Conservation (phyloP, 2,329 filamentous ascomycete genomes). For the Daldinia sp. region DNA sequence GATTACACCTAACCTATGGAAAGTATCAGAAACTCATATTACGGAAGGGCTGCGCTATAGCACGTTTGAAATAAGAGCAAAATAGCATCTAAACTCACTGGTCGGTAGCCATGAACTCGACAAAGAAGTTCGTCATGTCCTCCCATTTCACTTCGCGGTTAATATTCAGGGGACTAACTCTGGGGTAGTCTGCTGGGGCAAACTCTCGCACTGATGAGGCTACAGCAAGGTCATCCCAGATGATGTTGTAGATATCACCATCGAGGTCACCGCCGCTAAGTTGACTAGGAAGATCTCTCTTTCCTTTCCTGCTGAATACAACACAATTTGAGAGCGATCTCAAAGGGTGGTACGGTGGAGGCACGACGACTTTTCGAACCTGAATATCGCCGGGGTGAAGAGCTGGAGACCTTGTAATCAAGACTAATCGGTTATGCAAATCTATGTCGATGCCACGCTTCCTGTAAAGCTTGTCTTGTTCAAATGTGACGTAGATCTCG, state of each 20-base stretch:
- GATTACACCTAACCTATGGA: slow-evolving; percentile 56
- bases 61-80: neutral
- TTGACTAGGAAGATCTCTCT: slow-evolving; percentile 78
- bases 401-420: slow-evolving; percentile 82
- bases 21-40: slow-evolving; percentile 3
- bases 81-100: slow-evolving; percentile 36
- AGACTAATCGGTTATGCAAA: slow-evolving; percentile 54
- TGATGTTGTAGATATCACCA: slow-evolving; percentile 82
- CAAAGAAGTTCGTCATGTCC: slow-evolving; percentile 83
- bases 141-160: slow-evolving; percentile 62
- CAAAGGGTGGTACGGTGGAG: slow-evolving; percentile 67
- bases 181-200: slow-evolving; percentile 75
- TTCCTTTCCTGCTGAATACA: slow-evolving; percentile 76
- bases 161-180: slow-evolving; percentile 65
- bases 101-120: slow-evolving; percentile 57
- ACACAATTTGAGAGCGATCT: slow-evolving; percentile 74
- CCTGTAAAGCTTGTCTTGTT: slow-evolving; percentile 52
- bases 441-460: slow-evolving; percentile 36
- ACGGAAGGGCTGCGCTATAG: neutral
- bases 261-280: slow-evolving; percentile 85
- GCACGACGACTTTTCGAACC: slow-evolving; percentile 67
- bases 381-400: slow-evolving; percentile 85
- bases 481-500: slow-evolving; percentile 72
- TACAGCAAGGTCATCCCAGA: slow-evolving; percentile 69
- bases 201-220: slow-evolving; percentile 51